phyloP scores from a whole-genome alignment of 495 filamentous ascomycete species.

The Cercophora newfieldiana region DNA sequence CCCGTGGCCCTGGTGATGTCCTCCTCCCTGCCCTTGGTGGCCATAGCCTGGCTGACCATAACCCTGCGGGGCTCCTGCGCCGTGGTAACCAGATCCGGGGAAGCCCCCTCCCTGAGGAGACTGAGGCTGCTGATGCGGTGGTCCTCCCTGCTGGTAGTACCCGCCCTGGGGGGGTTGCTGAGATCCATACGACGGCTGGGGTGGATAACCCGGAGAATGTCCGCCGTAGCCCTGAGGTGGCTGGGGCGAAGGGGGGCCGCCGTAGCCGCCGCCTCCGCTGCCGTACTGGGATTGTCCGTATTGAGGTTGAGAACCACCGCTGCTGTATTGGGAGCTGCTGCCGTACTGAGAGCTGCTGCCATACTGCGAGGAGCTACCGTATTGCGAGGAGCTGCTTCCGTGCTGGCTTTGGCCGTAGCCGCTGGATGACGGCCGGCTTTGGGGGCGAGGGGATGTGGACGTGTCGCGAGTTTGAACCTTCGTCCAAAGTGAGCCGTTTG shows the following conservation, averaged over 20 bases:
- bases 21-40: neutral
- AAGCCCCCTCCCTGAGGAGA: neutral
- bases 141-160: conserved; percentile 7
- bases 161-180: conserved; percentile 1
- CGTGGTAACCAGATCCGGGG: conserved; percentile 2
- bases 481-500: conserved; percentile 52
- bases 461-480: conserved; percentile 39
- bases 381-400: neutral
- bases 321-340: neutral
- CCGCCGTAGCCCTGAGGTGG: neutral
- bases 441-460: conserved; percentile 14
- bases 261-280: no score
- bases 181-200: neutral
- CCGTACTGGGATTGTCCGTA: conserved; percentile 3
- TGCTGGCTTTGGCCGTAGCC: neutral
- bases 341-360: conserved; percentile 7
- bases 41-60: neutral
- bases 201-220: neutral
- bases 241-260: conserved; percentile 3
- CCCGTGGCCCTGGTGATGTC: neutral
- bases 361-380: neutral
- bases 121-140: neutral
- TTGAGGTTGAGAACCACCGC: neutral
- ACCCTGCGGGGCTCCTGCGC: neutral
- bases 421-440: neutral